Conservation (phyloP, 805 yeast genomes). For the Saccharomyces kudriavzevii region DNA sequence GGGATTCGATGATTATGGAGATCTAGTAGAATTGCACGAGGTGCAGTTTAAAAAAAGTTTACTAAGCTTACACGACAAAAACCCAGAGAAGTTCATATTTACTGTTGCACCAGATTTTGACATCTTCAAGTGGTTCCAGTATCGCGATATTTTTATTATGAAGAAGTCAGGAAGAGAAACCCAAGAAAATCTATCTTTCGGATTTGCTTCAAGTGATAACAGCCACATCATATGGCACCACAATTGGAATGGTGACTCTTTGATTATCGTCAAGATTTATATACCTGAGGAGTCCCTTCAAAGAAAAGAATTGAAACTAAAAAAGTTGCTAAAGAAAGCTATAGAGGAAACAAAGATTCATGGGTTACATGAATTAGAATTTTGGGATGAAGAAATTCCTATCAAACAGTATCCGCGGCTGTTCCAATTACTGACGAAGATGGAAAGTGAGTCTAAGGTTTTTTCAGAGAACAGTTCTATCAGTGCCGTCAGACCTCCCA, state of each 20-base stretch:
- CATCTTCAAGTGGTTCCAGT: slow-evolving; percentile 37
- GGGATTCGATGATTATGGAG: slow-evolving; percentile 28
- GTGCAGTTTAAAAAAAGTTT: slow-evolving; percentile 16
- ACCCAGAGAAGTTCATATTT: slow-evolving; percentile 22
- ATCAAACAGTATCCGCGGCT: slow-evolving; percentile 17
- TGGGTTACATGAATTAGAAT: slow-evolving; percentile 21
- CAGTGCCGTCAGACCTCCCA: slow-evolving; percentile 35
- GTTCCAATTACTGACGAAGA: slow-evolving; percentile 10
- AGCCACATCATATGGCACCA: slow-evolving; percentile 40
- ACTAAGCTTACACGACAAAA: slow-evolving; percentile 13
- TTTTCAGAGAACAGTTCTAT: slow-evolving; percentile 28
- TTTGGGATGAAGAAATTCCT: slow-evolving; percentile 38
- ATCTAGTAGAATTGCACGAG: slow-evolving; percentile 25
- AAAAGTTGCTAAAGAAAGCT: slow-evolving; percentile 28
- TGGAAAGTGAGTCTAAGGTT: slow-evolving; percentile 21
- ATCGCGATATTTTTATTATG: slow-evolving; percentile 32
- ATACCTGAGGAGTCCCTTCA: slow-evolving; percentile 8
- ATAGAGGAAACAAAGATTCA: slow-evolving; percentile 29
- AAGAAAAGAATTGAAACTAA: slow-evolving; percentile 15
- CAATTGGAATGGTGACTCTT: slow-evolving; percentile 31
- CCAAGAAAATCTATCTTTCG: slow-evolving; percentile 20
- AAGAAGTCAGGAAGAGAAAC: slow-evolving; percentile 11
- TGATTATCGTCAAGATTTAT: slow-evolving; percentile 26
- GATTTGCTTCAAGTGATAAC: slow-evolving; percentile 23
- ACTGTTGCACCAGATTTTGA: slow-evolving; percentile 33